Conservation (phyloP, 345 rosid species). For the Populus pruinosa region DNA sequence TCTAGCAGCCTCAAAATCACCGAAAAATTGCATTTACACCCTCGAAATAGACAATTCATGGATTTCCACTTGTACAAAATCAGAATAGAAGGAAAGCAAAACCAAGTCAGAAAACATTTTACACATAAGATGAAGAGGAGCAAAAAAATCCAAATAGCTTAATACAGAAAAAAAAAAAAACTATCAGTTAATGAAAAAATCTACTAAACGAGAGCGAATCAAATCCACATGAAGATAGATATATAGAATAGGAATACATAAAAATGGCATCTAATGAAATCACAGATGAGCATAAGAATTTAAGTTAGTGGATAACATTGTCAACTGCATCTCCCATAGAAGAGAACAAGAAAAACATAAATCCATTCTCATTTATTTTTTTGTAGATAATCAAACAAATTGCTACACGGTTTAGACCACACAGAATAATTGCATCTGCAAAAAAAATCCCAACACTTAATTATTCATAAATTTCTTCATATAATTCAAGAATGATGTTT, state of each 20-base stretch:
- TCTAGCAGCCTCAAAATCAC: neutral
- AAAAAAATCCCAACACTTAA: neutral
- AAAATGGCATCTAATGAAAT: conserved; percentile 8
- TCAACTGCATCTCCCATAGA: neutral
- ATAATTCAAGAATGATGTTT: neutral
- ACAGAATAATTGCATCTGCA: neutral
- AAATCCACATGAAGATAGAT: neutral
- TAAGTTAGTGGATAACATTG: conserved; percentile 12
- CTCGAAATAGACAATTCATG: neutral
- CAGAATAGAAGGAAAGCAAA: neutral
- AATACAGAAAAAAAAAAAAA: neutral
- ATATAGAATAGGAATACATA: neutral
- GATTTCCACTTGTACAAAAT: neutral
- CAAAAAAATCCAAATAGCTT: neutral
- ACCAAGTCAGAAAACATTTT: neutral
- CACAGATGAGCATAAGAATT: neutral
- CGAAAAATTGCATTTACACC: neutral
- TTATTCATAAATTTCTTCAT: neutral
- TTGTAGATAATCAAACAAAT: neutral
- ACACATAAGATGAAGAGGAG: neutral
- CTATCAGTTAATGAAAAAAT: neutral
- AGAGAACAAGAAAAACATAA: conserved; percentile 2
- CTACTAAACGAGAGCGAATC: neutral
- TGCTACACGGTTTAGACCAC: neutral
- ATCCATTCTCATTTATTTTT: neutral